phyloP scores from a whole-genome alignment of 768 basidiomycete species.

The Clitopilus hobsonii region DNA sequence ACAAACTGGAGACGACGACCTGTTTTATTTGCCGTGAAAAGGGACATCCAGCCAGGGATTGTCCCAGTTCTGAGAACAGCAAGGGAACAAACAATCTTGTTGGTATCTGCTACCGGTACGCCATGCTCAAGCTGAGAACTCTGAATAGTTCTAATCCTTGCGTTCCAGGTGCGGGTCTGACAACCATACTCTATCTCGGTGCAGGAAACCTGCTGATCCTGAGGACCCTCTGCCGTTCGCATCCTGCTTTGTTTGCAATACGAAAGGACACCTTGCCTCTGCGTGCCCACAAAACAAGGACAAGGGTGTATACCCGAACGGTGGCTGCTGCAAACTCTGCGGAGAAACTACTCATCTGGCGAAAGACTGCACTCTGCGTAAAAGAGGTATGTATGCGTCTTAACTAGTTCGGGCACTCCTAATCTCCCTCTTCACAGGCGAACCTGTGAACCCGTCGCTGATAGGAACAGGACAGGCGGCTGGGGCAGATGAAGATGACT shows the following conservation, averaged over 20 bases:
- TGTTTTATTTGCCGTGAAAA: constrained; percentile 86
- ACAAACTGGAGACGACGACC: constrained; percentile 52
- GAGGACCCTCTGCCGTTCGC: constrained; percentile 78
- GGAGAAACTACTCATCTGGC: constrained; percentile 82
- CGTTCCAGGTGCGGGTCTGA: constrained; percentile 71
- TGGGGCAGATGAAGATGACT: constrained; percentile 95
- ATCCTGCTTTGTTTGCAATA: constrained; percentile 86
- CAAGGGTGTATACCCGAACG: constrained; percentile 86
- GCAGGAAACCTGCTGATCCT: constrained; percentile 60
- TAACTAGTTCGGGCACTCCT: neutral
- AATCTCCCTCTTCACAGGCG: constrained; percentile 22
- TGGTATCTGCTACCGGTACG: constrained; percentile 72
- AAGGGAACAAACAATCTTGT: constrained; percentile 21
- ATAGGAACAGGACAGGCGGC: constrained; percentile 47
- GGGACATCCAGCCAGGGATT: constrained; percentile 83
- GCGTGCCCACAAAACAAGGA: constrained; percentile 75
- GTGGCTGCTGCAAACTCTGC: constrained; percentile 88
- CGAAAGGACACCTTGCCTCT: constrained; percentile 81
- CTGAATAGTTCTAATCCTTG: neutral
- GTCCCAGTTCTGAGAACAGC: constrained; percentile 37
- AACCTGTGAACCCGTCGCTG: constrained; percentile 27
- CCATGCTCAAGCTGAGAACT: constrained; percentile 1
- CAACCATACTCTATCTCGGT: constrained; percentile 74
- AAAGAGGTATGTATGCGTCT: constrained; percentile 37
- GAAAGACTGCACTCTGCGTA: constrained; percentile 70